phyloP scores from a whole-genome alignment of 768 basidiomycete genomes.

The Psilocybe azurescens region DNA sequence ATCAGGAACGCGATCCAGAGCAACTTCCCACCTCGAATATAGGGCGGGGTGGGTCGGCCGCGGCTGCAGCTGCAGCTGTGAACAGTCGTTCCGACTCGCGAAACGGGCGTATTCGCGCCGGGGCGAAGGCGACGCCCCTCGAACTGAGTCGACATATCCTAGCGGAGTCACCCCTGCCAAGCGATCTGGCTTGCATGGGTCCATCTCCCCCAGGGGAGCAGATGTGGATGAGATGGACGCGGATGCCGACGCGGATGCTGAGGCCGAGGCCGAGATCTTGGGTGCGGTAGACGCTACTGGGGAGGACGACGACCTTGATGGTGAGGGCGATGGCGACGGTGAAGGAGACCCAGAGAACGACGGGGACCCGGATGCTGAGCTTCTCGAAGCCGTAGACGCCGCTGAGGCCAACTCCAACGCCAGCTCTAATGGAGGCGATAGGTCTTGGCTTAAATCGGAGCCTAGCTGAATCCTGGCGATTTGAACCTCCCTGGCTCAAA shows the following conservation, averaged over 20 bases:
- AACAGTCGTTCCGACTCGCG: slow-evolving; percentile 27
- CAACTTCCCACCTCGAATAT: slow-evolving; percentile 34
- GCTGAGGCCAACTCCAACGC: slow-evolving; percentile 46
- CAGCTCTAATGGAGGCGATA: slow-evolving; percentile 30
- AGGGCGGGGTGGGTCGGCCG: slow-evolving; percentile 29
- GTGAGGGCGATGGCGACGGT: slow-evolving; percentile 28
- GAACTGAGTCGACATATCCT: slow-evolving; percentile 10
- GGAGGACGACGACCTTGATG: slow-evolving; percentile 25
- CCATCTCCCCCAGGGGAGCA: slow-evolving; percentile 17
- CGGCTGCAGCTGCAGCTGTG: slow-evolving; percentile 8
- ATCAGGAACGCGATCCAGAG: slow-evolving; percentile 16
- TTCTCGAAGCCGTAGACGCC: slow-evolving; percentile 57
- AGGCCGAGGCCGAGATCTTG: slow-evolving; percentile 38
- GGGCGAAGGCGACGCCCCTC: slow-evolving; percentile 14
- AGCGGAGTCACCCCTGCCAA: slow-evolving; percentile 24
- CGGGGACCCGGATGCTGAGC: slow-evolving; percentile 37
- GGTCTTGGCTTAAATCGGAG: slow-evolving; percentile 27
- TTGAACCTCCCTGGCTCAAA: background rate
- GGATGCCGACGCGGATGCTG: slow-evolving; percentile 31
- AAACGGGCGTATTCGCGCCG: slow-evolving; percentile 18
- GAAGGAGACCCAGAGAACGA: slow-evolving; percentile 25
- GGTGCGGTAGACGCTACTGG: slow-evolving; percentile 28
- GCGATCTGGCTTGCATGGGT: background rate
- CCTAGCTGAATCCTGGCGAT: slow-evolving; percentile 4
- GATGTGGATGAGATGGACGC: slow-evolving; percentile 31